A percentile compares a stretch with the other conserved stretches of the same genome.
phyloP scores from a whole-genome alignment of 345 rosid species.

The Melastoma malabathricum region DNA sequence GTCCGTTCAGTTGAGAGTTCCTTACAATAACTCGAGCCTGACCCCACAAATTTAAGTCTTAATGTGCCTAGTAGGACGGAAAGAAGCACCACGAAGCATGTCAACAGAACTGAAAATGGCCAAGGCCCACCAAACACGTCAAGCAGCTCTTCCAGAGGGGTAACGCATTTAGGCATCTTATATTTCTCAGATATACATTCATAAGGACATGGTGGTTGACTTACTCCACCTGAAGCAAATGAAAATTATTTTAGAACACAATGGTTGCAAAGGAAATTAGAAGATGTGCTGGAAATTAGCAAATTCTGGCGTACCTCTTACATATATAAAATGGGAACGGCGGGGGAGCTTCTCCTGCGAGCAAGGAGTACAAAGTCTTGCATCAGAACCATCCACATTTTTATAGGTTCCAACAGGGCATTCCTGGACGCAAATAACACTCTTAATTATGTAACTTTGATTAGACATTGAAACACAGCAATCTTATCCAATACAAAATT shows the following conservation, averaged over 20 bases:
- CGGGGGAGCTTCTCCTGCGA: slow-evolving; percentile 64
- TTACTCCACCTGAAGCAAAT: slow-evolving; percentile 67
- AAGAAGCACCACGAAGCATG: slow-evolving; percentile 53
- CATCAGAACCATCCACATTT: slow-evolving; percentile 75
- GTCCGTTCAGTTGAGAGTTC: slow-evolving; percentile 49
- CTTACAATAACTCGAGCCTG: slow-evolving; percentile 32
- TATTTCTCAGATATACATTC: slow-evolving; percentile 81
- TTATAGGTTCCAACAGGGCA: slow-evolving; percentile 95
- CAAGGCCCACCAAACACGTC: slow-evolving; percentile 92
- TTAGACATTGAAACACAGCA: too few species aligned
- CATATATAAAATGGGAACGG: slow-evolving; percentile 69
- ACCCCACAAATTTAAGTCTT: slow-evolving; percentile 61
- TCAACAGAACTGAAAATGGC: slow-evolving; percentile 62
- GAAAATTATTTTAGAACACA: slow-evolving; percentile 13
- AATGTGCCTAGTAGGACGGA: slow-evolving; percentile 54
- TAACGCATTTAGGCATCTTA: slow-evolving; percentile 91
- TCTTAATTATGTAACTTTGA: not conserved
- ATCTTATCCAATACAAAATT: too few species aligned
- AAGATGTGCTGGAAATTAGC: slow-evolving; percentile 4
- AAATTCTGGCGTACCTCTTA: slow-evolving; percentile 46
- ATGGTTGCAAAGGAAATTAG: slow-evolving; percentile 5
- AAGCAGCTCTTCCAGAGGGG: slow-evolving; percentile 89
- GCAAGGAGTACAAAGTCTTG: slow-evolving; percentile 72
- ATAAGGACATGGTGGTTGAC: slow-evolving; percentile 59
- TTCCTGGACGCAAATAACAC: slow-evolving; percentile 36